Conservation (phyloP, 169 alveolate species). For the Cyclospora cayetanensis region DNA sequence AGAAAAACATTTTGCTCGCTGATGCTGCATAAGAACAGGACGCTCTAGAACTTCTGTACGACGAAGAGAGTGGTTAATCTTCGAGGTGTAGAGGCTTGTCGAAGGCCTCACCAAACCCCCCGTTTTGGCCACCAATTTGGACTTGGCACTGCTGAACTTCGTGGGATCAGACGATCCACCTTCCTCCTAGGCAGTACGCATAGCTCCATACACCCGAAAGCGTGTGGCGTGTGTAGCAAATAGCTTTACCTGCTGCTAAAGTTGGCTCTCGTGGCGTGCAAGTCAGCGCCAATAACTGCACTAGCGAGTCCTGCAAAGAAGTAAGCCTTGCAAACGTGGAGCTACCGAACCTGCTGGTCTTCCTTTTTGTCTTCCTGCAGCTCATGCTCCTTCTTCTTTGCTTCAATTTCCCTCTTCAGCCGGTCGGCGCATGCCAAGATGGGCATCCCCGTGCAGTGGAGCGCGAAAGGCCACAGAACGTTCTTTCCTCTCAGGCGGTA, state of each 20-base stretch:
- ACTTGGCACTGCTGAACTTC: constrained; percentile 19
- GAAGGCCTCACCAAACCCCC: constrained; percentile 37
- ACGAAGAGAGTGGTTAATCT: not conserved
- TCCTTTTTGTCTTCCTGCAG: not conserved
- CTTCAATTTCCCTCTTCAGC: constrained; percentile 60
- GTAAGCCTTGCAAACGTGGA: too few species aligned
- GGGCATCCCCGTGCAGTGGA: constrained; percentile 97
- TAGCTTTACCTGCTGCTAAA: too few species aligned
- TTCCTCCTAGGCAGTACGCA: not conserved
- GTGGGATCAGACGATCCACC: constrained; percentile 21
- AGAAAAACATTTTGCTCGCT: not conserved
- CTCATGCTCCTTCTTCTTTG: not conserved
- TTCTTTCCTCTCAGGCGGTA: constrained; percentile 95
- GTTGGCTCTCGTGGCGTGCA: too few species aligned
- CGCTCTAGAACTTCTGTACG: not conserved
- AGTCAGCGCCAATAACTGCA: too few species aligned
- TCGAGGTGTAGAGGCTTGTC: constrained; percentile 11
- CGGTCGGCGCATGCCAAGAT: constrained; percentile 67
- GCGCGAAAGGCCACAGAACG: constrained; percentile 97
- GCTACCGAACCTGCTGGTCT: constrained; percentile 65
- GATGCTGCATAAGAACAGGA: not conserved
- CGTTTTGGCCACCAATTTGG: constrained; percentile 17
- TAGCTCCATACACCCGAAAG: constrained; percentile 3
- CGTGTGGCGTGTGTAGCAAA: too few species aligned
- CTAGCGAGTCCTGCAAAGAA: too few species aligned